Percentiles rank a stretch among this genome's conserved stretches.
phyloP scores from a whole-genome alignment of 192 early-diverging fungal genomes.

The Linnemannia elongata region DNA sequence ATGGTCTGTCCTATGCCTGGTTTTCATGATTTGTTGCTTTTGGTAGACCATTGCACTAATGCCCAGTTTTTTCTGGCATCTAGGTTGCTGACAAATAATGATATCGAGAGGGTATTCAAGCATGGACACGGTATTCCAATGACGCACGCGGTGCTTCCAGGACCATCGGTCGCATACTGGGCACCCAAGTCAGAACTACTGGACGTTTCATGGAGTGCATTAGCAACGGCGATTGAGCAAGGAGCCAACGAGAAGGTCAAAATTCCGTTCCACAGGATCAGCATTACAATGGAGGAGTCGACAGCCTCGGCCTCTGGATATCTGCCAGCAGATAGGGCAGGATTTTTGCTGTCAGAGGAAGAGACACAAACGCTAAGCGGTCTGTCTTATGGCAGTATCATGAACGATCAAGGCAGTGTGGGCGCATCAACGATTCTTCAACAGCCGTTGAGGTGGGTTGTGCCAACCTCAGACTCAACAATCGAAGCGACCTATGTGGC shows the following conservation, averaged over 20 bases:
- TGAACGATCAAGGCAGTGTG: conserved; percentile 53
- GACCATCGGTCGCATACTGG: conserved; percentile 57
- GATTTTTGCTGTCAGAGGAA: conserved; percentile 35
- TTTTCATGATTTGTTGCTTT: too few relatives aligned
- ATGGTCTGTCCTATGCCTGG: neutral
- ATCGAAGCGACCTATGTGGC: conserved; percentile 51
- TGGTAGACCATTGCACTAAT: too few relatives aligned
- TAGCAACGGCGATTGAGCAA: conserved; percentile 47
- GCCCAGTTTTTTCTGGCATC: too few relatives aligned
- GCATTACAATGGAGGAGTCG: conserved; percentile 51
- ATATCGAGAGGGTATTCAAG: conserved; percentile 23
- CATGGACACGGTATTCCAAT: conserved; percentile 56
- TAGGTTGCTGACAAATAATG: neutral
- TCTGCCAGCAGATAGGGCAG: conserved; percentile 22
- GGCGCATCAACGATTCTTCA: conserved; percentile 34
- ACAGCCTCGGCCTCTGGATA: conserved; percentile 24
- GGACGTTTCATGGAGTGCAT: conserved; percentile 44
- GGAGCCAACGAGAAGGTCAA: conserved; percentile 53
- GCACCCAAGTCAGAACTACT: conserved; percentile 37
- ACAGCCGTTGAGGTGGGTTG: conserved; percentile 41
- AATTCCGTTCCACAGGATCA: conserved; percentile 44
- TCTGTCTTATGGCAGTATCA: conserved; percentile 46
- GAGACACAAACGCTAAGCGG: conserved; percentile 27
- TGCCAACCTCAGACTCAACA: conserved; percentile 21
- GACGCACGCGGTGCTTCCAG: conserved; percentile 45